Base-by-base conservation (phyloP, 148 eudicot species). In the Vaccinium darrowii region DNA sequence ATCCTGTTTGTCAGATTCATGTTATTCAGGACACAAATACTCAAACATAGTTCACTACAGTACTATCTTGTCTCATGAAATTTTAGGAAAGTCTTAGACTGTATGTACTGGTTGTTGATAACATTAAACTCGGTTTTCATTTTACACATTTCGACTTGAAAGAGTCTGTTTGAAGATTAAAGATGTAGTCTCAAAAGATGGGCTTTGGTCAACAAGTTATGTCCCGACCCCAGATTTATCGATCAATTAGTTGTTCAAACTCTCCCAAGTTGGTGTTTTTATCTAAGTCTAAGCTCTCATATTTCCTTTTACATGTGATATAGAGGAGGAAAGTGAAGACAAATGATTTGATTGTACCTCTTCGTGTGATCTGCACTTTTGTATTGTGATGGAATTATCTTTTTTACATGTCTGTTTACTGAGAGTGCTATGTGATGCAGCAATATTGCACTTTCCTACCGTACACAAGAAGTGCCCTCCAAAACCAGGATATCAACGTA, bases 361-460 rank as follows among this genome's bases (percentile, higher is more conserved):
- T 72, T 83, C 54, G 60, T 58, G n/a, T 67, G 58, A 63, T 77
- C 67, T 54, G 79, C 58, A 56, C 39, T 62, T 85, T n/a, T 85
- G 49, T 3, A 16, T 85, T 39, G 16, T 36, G 52, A 85, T 43
- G 12, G 27, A 79, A 7, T 43, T 85, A 39, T 80, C 60, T 71
- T 36, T 13, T 27, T 56, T 12, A 14, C 15, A 25, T 21, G 21
- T 65, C 23, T 78, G 63, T 77, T 82, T 30, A 71, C 85, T 90
- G 87, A 90, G 82, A 63, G 76, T 83, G 49, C 71, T 86, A 62
- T 76, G 83, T 88, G 82, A 85, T 93, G 98, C 98, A 97, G 99
- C 98, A 90, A 97, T 97, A 80, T 90, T 97, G 88, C 99, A 95
- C 75, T 88, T 93, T 85, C 98, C 99, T 79, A 89, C 93, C 54